Base-by-base conservation (phyloP, 371 early-diverging fungal genomes). In the Blyttiomyces sp. region DNA sequence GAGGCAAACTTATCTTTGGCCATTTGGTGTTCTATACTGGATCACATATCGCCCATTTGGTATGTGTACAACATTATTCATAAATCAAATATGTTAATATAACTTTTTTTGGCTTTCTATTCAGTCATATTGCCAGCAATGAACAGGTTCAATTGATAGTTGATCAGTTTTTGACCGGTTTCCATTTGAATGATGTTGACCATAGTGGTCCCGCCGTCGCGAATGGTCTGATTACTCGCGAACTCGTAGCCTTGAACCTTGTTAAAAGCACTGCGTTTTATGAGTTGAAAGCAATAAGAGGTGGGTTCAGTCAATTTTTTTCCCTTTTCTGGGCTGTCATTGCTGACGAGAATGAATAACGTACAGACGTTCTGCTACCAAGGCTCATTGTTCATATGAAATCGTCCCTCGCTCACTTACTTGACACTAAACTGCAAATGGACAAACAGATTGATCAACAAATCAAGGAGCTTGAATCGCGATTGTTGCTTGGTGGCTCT, bases 41-140 rank as follows among this genome's bases (percentile, higher is more conserved):
- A 67, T 46, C 67, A 71, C 51, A 39, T 70, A 36, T 45, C 60
- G 6, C 66, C 71, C 0, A 42, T 63, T 24, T 63, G 63, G 63
- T 63, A 42, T 31, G 50, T 0, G n/a, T n/a, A n/a, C n/a, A n/a
- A n/a, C n/a, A n/a, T n/a, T n/a, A n/a, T n/a, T n/a, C n/a, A n/a
- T n/a, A n/a, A n/a, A n/a, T n/a, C n/a, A n/a, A n/a, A n/a, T n/a
- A n/a, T n/a, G n/a, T n/a, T 48, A 21, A 16, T 48, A 11, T 13
- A 23, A 26, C 39, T 55, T 39, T 19, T 54, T 21, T 21, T 27
- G 7, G 33, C 42, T 11, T 23, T 50, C 9, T 50, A 32, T 50
- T 65, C 32, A 58, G 56, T 21, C 59, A 62, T n/a, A 32, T 67
- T 13, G 53, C 54, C 11, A 33, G 43, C 2, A 17, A 7, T 3